A percentile compares a stretch with the other conserved stretches of the same genome.
phyloP scores from a whole-genome alignment of 1,139 yeast species.

The Lodderomyces beijingensis region DNA sequence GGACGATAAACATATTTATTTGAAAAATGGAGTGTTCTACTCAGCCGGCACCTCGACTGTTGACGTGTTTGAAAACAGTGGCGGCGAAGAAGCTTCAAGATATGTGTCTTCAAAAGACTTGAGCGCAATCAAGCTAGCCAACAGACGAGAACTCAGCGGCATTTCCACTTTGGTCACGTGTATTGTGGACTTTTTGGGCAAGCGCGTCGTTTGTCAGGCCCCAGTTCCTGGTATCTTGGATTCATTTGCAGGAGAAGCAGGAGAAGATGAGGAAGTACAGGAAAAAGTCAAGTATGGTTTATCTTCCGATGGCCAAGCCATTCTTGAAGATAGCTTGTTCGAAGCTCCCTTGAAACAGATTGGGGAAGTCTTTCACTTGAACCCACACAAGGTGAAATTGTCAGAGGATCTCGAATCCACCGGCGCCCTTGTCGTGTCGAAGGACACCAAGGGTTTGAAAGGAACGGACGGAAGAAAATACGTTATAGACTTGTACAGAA shows the following conservation, averaged over 20 bases:
- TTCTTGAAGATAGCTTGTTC: slow-evolving; percentile 48
- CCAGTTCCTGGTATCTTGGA: slow-evolving; percentile 96
- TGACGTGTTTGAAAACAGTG: slow-evolving; percentile 59
- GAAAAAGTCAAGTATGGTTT: slow-evolving; percentile 72
- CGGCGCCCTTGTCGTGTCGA: slow-evolving; percentile 58
- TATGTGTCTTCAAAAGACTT: slow-evolving; percentile 79
- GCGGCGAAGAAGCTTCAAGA: slow-evolving; percentile 86
- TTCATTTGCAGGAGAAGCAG: slow-evolving; percentile 27
- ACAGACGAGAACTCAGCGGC: slow-evolving; percentile 61
- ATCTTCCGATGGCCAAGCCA: slow-evolving; percentile 54
- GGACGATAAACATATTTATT: slow-evolving; percentile 57
- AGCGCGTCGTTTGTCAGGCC: slow-evolving; percentile 84
- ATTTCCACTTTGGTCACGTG: slow-evolving; percentile 73
- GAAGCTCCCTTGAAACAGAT: slow-evolving; percentile 53
- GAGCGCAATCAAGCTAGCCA: slow-evolving; percentile 63
- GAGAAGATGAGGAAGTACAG: slow-evolving; percentile 24
- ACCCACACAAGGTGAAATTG: slow-evolving; percentile 53
- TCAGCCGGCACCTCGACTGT: slow-evolving; percentile 74
- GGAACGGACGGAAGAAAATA: slow-evolving; percentile 88
- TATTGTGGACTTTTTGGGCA: slow-evolving; percentile 85
- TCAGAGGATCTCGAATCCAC: slow-evolving; percentile 30
- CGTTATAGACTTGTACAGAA: slow-evolving; percentile 76
- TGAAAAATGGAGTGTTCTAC: slow-evolving; percentile 83
- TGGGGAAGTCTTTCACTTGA: slow-evolving; percentile 75
- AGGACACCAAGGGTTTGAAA: slow-evolving; percentile 77